These are phyloP conservation scores for Pyronema omphalodes DNA, from an alignment of 495 filamentous ascomycete species.

Conservation along the genomic window DNA sequence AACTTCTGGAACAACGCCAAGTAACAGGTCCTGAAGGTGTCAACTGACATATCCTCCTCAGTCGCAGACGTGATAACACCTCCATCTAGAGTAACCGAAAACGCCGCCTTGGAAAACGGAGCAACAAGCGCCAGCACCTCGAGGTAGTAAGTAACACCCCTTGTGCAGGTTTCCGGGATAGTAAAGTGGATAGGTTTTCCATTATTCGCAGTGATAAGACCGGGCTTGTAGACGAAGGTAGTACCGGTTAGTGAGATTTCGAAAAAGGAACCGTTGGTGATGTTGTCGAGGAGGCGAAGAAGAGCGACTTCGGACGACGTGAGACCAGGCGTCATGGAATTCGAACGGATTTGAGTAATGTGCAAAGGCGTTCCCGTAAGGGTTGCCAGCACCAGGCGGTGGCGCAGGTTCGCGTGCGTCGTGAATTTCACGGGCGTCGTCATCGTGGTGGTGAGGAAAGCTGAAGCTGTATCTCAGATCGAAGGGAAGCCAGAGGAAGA, in stretches of 20 bases:
- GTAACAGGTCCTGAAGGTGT: conserved; percentile 83
- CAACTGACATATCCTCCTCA: conserved; percentile 60
- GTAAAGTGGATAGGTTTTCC: conserved; percentile 62
- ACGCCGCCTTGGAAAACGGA: conserved; percentile 73
- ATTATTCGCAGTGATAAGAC: conserved; percentile 57
- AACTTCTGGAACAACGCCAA: conserved; percentile 79
- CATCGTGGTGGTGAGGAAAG: too few relatives aligned
- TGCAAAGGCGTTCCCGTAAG: conserved; percentile 77
- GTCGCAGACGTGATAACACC: conserved; percentile 89
- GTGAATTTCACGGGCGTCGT: conserved; percentile 36
- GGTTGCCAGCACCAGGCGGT: conserved; percentile 75
- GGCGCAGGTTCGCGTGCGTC: conserved; percentile 60
- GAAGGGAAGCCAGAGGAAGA: too few relatives aligned
- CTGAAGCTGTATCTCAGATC: too few relatives aligned
- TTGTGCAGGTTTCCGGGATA: conserved; percentile 49
- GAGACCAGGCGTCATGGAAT: conserved; percentile 72
- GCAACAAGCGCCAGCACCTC: conserved; percentile 76
- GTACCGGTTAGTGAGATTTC: conserved; percentile 93
- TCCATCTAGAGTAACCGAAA: conserved; percentile 77
- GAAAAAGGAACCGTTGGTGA: conserved; percentile 89
- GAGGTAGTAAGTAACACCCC: conserved; percentile 84
- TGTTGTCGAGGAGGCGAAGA: conserved; percentile 75
- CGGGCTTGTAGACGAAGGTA: conserved; percentile 73
- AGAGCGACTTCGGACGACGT: conserved; percentile 86
- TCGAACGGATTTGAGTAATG: conserved; percentile 80